Base-by-base conservation (phyloP, 2,329 filamentous ascomycete genomes). In the Ceratocystis smalleyi region DNA sequence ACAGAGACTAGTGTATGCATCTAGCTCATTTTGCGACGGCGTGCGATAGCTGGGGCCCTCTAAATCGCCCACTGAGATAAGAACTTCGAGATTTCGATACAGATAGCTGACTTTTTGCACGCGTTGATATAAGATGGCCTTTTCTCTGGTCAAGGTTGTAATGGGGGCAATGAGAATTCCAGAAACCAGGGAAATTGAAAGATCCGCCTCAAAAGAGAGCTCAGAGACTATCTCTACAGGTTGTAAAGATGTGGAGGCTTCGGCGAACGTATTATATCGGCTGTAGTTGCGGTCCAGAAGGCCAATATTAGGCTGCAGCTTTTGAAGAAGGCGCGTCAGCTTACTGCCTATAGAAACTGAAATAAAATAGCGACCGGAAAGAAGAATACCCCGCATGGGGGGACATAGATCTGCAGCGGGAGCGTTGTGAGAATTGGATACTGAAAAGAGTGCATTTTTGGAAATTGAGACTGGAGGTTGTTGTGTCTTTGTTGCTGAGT, bases 91-190 rank as follows among this genome's bases (percentile, higher is more conserved):
- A 24, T 57, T 57, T 57, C 89, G 85, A 70, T 94, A 92, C 8
- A 83, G 79, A 1, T 70, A 64, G 12, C 82, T 78, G 0, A 86
- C 75, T 6, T 71, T 73, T 2, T 74, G 70, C 8, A 92, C 15
- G 15, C 59, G 59, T 32, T 45, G 19, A 8, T 61, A 30, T 3
- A 49, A 7, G 1, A 22, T 5, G 2, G 43, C 8, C 3, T 51
- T 47, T 32, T 22, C 24, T 12, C 5, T 15, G 5, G 24, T 30
- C 6, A 51, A 15, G 3, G 17, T 5, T 10, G 43, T 3, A 32
- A 61, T 30, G 12, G 24, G 88, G 0, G 88, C 88, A 22, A 88
- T 70, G 0, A 95, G 72, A 2, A 95, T 75, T 0, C 88, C 90
- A 0, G 81, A 12, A 15, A 45, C 15, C 61, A 32, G 7, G 43